These are phyloP conservation scores for Ceratobasidium sp. DNA, from an alignment of 1,284 basidiomycete species.

Conservation along the genomic window DNA sequence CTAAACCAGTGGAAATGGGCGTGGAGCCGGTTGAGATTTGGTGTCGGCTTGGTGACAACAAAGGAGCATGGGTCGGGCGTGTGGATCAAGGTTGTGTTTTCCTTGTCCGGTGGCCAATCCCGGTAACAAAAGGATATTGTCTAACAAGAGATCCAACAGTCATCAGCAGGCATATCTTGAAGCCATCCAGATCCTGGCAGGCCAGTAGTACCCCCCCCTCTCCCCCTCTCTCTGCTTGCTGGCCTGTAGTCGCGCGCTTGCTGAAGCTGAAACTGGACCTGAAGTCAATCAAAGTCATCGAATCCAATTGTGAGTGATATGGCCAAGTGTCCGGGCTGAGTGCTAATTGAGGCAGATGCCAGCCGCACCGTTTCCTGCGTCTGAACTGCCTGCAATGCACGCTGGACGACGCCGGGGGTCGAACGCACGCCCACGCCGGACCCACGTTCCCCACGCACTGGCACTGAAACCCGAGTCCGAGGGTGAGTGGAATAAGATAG, in stretches of 20 bases:
- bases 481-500: background rate
- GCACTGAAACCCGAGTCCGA: constrained; percentile 6
- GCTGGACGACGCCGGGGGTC: constrained; percentile 5
- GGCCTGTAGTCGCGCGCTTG: too few relatives aligned
- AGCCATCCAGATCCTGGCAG: background rate
- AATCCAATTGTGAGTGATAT: background rate
- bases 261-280: too few relatives aligned
- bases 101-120: constrained; percentile 7
- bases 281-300: too few relatives aligned
- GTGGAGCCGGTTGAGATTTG: background rate
- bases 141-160: background rate
- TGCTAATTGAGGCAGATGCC: constrained; percentile 6
- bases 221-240: constrained; percentile 1
- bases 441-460: constrained; percentile 22
- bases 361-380: constrained; percentile 9
- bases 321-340: background rate
- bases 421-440: background rate
- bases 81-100: background rate
- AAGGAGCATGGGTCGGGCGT: constrained; percentile 4
- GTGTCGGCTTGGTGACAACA: constrained; percentile 29
- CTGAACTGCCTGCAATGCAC: background rate
- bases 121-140: constrained; percentile 23
- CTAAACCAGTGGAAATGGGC: background rate
- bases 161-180: constrained; percentile 24
- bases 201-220: background rate